Percentiles rank a stretch among this genome's conserved stretches.
Evolutionary conservation across 2,329 filamentous ascomycete genomes (phyloP).

Genomic region (Fusarium sp.): DNA sequence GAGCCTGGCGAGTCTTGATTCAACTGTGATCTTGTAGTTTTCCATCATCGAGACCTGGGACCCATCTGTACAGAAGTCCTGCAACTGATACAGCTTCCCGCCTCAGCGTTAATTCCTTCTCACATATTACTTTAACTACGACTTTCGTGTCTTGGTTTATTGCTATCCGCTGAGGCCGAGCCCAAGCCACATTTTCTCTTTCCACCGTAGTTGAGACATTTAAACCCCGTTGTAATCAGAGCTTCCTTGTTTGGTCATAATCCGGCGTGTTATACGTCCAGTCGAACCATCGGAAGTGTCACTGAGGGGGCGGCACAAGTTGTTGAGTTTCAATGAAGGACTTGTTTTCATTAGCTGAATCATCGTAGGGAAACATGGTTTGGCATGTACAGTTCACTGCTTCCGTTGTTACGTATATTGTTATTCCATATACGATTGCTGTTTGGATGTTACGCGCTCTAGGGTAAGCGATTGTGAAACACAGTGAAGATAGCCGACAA

Average conservation of each 20-base stretch:
- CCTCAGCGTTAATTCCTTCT: background rate
- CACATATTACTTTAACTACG: background rate
- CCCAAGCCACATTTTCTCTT: background rate
- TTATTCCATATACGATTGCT: too few species aligned
- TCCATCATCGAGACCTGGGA: background rate
- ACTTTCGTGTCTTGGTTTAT: background rate
- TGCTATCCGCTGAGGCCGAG: background rate
- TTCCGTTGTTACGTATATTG: too few species aligned
- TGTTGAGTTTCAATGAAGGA: background rate
- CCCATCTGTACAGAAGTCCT: too few species aligned
- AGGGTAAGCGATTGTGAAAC: too few species aligned
- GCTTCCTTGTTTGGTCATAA: background rate
- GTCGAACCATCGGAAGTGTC: background rate
- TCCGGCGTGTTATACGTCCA: background rate
- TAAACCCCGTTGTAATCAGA: background rate
- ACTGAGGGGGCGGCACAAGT: background rate
- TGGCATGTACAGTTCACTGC: too few species aligned
- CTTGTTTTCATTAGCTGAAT: background rate
- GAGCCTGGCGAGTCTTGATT: slow-evolving; percentile 1
- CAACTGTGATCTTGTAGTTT: background rate
- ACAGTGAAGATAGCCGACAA: too few species aligned
- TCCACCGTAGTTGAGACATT: background rate
- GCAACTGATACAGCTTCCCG: background rate
- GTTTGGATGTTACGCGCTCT: too few species aligned
- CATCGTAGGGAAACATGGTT: too few species aligned